These are phyloP conservation scores for Populus pruinosa DNA, from an alignment of 345 rosid genomes.

Conservation along the genomic window DNA sequence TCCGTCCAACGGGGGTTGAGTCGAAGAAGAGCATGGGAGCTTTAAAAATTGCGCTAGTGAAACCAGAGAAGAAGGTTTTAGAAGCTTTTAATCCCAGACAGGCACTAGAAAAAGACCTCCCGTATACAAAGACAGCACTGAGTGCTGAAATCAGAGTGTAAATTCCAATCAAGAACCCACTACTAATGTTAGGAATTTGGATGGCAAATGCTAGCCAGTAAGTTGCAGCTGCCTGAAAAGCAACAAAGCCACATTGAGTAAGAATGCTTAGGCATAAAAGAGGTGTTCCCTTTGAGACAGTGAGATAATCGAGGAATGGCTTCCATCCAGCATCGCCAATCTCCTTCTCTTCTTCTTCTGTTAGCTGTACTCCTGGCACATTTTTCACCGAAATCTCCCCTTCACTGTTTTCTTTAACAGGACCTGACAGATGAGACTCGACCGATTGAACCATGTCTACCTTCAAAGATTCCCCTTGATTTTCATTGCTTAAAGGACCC, in stretches of 20 bases:
- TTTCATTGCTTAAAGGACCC: constrained; percentile 7
- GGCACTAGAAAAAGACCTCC: constrained; percentile 13
- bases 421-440: neutral
- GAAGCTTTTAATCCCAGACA: constrained; percentile 27
- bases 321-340: constrained; percentile 30
- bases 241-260: constrained; percentile 16
- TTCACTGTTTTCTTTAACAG: neutral
- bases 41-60: constrained; percentile 30
- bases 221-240: constrained; percentile 27
- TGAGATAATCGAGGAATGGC: constrained; percentile 30
- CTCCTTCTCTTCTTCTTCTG: constrained; percentile 42
- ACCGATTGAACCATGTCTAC: neutral
- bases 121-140: constrained; percentile 16
- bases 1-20: constrained; percentile 45
- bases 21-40: constrained; percentile 48
- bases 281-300: constrained; percentile 16
- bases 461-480: neutral
- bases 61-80: constrained; percentile 23
- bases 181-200: constrained; percentile 13
- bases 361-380: constrained; percentile 23
- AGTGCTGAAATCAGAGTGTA: constrained; percentile 16
- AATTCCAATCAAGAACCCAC: constrained; percentile 14
- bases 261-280: constrained; percentile 11
- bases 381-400: constrained; percentile 7
- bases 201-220: constrained; percentile 39